phyloP scores from a whole-genome alignment of 2,329 filamentous ascomycete genomes.

The Colletotrichum somersetense region DNA sequence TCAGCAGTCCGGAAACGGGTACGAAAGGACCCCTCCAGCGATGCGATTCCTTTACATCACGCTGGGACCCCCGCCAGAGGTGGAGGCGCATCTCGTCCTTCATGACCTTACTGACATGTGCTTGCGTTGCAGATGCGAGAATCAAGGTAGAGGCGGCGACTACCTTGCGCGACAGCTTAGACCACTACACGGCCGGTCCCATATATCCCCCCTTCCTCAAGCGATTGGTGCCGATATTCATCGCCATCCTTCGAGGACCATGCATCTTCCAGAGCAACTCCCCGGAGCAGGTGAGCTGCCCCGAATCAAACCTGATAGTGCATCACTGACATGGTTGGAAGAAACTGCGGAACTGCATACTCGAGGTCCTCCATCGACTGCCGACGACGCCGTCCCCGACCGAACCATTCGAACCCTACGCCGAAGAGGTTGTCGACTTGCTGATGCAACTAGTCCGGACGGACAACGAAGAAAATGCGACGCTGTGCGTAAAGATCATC shows the following conservation, averaged over 20 bases:
- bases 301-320: neutral
- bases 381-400: conserved; percentile 76
- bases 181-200: conserved; percentile 83
- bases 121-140: conserved; percentile 74
- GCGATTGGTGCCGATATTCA: conserved; percentile 90
- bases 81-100: conserved; percentile 24
- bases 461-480: conserved; percentile 98
- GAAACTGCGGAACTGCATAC: conserved; percentile 91
- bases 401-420: conserved; percentile 89
- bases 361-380: conserved; percentile 94
- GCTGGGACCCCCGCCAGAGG: conserved; percentile 17
- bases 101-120: conserved; percentile 32
- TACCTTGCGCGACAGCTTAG: conserved; percentile 90
- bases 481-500: conserved; percentile 97
- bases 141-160: conserved; percentile 85
- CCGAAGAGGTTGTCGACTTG: conserved; percentile 88
- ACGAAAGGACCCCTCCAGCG: conserved; percentile 46
- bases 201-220: conserved; percentile 86
- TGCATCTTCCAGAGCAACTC: conserved; percentile 94
- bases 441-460: conserved; percentile 88
- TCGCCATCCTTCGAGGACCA: conserved; percentile 84
- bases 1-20: conserved; percentile 69
- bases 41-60: conserved; percentile 2
- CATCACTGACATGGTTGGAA: conserved; percentile 52
- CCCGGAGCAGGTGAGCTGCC: conserved; percentile 79